Percentiles rank a stretch among this genome's conserved stretches.
phyloP scores from a whole-genome alignment of 352 stramenopile genomes.

The Phytophthora pinifolia region DNA sequence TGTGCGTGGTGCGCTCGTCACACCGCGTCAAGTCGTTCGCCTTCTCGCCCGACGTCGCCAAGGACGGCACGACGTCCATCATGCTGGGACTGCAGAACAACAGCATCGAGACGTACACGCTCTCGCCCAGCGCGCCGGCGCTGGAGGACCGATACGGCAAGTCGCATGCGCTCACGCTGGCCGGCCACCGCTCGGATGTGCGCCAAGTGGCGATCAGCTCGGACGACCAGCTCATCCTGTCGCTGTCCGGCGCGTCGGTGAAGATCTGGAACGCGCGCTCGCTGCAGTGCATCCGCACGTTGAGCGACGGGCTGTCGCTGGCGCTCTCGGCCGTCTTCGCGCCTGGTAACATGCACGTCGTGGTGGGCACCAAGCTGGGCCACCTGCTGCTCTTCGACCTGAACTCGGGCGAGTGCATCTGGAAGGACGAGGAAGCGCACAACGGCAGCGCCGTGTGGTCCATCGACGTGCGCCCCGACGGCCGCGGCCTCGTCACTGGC shows the following conservation, averaged over 20 bases:
- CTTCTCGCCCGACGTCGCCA: slow-evolving; percentile 81
- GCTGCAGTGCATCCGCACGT: slow-evolving; percentile 90
- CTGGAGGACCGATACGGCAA: slow-evolving; percentile 74
- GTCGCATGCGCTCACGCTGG: slow-evolving; percentile 69
- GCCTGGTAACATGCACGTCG: slow-evolving; percentile 96
- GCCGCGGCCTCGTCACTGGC: slow-evolving; percentile 93
- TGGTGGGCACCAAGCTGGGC: slow-evolving; percentile 97
- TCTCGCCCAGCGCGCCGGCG: slow-evolving; percentile 51
- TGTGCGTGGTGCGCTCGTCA: slow-evolving; percentile 82
- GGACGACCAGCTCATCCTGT: slow-evolving; percentile 91
- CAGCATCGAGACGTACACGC: slow-evolving; percentile 87
- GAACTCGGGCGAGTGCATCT: slow-evolving; percentile 94
- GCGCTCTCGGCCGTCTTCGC: slow-evolving; percentile 95
- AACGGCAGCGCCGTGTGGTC: slow-evolving; percentile 96
- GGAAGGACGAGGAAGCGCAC: slow-evolving; percentile 83
- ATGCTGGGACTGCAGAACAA: slow-evolving; percentile 92
- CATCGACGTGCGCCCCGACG: slow-evolving; percentile 93
- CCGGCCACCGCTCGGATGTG: slow-evolving; percentile 92
- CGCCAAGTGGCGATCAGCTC: slow-evolving; percentile 85
- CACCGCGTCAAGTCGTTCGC: slow-evolving; percentile 89
- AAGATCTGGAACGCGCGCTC: slow-evolving; percentile 94
- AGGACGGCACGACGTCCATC: slow-evolving; percentile 80
- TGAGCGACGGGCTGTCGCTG: slow-evolving; percentile 75
- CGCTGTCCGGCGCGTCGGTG: slow-evolving; percentile 78
- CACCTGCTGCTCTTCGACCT: slow-evolving; percentile 94